These are phyloP conservation scores for Butyriboletus loyo DNA, from an alignment of 768 basidiomycete genomes.

Conservation along the genomic window DNA sequence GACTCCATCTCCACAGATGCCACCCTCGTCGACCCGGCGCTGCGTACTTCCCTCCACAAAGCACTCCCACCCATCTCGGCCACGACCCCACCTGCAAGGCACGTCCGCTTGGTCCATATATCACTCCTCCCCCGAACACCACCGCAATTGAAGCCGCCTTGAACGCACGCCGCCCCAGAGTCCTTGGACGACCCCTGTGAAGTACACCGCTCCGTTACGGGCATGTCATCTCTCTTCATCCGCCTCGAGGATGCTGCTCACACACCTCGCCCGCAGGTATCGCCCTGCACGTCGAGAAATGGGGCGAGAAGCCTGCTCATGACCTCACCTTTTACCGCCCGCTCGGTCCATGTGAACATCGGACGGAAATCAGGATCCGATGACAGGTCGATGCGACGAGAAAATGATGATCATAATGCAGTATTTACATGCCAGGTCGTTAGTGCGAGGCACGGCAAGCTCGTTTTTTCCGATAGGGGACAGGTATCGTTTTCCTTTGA, in stretches of 20 bases:
- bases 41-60: no score
- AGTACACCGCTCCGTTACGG: slow-evolving; percentile 36
- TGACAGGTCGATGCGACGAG: slow-evolving; percentile 36
- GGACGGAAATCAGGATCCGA: slow-evolving; percentile 63
- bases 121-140: no score
- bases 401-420: slow-evolving; percentile 45
- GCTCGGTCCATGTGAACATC: slow-evolving; percentile 54
- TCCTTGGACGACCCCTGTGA: slow-evolving; percentile 29
- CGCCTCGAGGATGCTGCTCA: slow-evolving; percentile 12
- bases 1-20: no score
- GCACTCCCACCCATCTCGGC: no score
- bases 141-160: no score
- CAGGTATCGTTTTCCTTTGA: slow-evolving; percentile 43
- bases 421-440: slow-evolving; percentile 78
- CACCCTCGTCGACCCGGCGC: no score
- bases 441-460: slow-evolving; percentile 75
- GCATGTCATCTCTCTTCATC: slow-evolving; percentile 33
- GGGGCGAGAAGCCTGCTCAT: slow-evolving; percentile 43
- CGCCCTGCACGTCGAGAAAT: slow-evolving; percentile 54
- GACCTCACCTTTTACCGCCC: slow-evolving; percentile 49
- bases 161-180: slow-evolving; percentile 26
- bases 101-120: no score
- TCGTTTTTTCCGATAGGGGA: slow-evolving; percentile 67
- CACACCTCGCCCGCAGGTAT: slow-evolving; percentile 44
- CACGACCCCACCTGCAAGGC: no score